phyloP scores from a whole-genome alignment of 108 stramenopile genomes.

The Nitzschia palea region DNA sequence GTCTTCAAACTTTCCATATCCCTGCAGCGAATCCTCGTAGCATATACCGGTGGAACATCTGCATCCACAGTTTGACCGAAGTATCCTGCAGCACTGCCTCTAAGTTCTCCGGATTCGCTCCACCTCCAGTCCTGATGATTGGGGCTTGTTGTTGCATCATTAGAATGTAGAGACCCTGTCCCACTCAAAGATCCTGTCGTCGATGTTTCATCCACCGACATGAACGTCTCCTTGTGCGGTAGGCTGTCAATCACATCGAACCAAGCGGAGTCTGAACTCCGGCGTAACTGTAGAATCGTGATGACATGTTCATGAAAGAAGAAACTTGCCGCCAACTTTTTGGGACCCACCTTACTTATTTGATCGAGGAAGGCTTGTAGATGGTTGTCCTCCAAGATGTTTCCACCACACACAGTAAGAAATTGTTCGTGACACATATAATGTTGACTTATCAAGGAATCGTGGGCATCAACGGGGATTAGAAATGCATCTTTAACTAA shows the following conservation, averaged over 20 bases:
- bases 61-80: background rate
- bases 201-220: constrained; percentile 34
- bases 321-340: constrained; percentile 59
- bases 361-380: constrained; percentile 48
- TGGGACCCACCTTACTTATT: constrained; percentile 5
- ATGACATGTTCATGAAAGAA: constrained; percentile 92
- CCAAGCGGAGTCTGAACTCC: constrained; percentile 7
- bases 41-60: constrained; percentile 3
- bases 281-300: constrained; percentile 74
- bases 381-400: constrained; percentile 67
- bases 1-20: constrained; percentile 48
- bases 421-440: constrained; percentile 39
- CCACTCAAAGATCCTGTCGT: background rate
- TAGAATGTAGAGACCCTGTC: background rate
- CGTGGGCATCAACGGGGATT: constrained; percentile 88
- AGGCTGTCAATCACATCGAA: constrained; percentile 82
- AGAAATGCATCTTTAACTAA: constrained; percentile 67
- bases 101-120: background rate
- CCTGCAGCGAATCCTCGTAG: constrained; percentile 37
- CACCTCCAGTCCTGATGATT: too few species aligned
- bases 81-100: background rate
- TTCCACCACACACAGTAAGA: constrained; percentile 58
- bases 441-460: constrained; percentile 77
- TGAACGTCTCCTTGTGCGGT: constrained; percentile 55
- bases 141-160: background rate